Evolutionary conservation across 805 yeast species (phyloP).

Genomic region (Cyberlindnera mrakii): DNA sequence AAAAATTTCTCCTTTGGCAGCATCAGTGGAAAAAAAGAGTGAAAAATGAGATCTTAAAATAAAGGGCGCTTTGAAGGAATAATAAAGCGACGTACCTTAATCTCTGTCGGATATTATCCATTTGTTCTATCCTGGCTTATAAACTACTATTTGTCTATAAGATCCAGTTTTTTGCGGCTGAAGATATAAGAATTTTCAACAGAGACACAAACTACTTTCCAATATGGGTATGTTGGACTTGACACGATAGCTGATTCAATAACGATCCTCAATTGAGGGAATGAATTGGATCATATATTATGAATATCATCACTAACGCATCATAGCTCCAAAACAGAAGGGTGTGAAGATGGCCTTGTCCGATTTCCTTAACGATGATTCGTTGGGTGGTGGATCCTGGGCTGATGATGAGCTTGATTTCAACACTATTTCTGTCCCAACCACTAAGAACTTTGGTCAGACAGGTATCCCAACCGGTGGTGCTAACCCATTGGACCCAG

Average conservation of each 20-base stretch:
- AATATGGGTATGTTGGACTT: constrained; percentile 9
- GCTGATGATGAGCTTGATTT: constrained; percentile 80
- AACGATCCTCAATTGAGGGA: neutral
- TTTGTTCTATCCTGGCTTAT: too few relatives aligned
- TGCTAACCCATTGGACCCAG: constrained; percentile 32
- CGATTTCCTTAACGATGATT: constrained; percentile 74
- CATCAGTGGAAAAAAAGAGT: constrained; percentile 6
- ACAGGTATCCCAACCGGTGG: constrained; percentile 25
- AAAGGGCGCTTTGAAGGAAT: neutral
- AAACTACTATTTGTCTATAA: too few relatives aligned
- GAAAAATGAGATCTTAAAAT: constrained; percentile 2
- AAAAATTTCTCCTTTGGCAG: neutral
- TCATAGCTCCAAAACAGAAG: constrained; percentile 58
- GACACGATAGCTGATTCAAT: neutral
- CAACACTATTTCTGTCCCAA: constrained; percentile 52
- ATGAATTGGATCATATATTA: neutral
- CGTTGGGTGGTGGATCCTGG: constrained; percentile 74
- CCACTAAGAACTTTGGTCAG: constrained; percentile 25
- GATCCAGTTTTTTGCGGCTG: too few relatives aligned
- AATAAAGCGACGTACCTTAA: too few relatives aligned
- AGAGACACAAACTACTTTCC: neutral
- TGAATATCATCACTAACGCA: constrained; percentile 4
- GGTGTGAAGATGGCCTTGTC: constrained; percentile 77
- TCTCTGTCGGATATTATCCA: too few relatives aligned
- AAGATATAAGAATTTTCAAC: too few relatives aligned